Base-by-base conservation (phyloP, 768 basidiomycete genomes). In the Pleurotus sapidus region DNA sequence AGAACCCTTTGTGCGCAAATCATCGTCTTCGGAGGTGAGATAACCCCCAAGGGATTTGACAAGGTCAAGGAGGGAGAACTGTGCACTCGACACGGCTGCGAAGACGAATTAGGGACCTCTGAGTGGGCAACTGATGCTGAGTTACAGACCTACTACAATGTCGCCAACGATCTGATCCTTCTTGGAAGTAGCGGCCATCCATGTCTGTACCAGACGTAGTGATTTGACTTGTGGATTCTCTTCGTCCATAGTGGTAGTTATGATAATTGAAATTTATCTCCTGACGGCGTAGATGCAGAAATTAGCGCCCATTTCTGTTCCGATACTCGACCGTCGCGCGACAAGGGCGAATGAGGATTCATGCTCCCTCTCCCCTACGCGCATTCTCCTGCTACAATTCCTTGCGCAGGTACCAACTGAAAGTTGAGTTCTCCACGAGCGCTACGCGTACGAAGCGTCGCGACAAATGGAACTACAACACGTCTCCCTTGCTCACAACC, bases 1-100 rank as follows among this genome's bases (percentile, higher is more conserved):
- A 46, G 51, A 67, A 93, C 96, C 96, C 77, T 93, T 93, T 7
- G 83, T 82, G 25, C 96, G 81, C 9, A 89, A 70, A 3, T 78
- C 75, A 63, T 88, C 91, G 55, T 96, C 90, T 57, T 95, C 91
- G 1, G 92, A 86, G 0, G 92, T 95, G 12, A 99, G 76, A 65
- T 90, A 94, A 62, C 91, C 88, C 42, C 93, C 93, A 0, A 97
- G 80, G 23, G 87, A 85, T 67, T 92, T 94, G 37, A 98, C 92
- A 18, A 98, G 73, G 60, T 87, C 81, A 4, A 95, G 74, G 12
- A 97, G 74, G 17, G 85, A 81, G 7, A 82, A 70, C 18, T 77
- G 69, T 17, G 84, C 85, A 59, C 75, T 74, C 12, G 83, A 80
- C 60, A 81, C 76, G 63, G 76, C 77, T 81, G 65, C 46, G 8